These are phyloP conservation scores for Sporothrix brasiliensis DNA, from an alignment of 2,329 filamentous ascomycete species.

Conservation along the genomic window DNA sequence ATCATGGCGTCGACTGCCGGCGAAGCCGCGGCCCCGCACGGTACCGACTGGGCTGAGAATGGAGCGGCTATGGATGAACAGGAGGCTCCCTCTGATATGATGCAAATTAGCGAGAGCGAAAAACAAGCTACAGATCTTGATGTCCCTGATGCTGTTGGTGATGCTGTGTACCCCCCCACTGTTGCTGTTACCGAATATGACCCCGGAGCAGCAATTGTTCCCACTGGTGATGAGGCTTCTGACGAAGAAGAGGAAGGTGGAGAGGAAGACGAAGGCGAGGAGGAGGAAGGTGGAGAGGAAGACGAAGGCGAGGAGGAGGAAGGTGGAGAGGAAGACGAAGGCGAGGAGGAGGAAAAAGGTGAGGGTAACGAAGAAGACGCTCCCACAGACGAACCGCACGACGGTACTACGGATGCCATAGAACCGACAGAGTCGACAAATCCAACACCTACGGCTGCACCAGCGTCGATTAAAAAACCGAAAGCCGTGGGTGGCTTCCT, in stretches of 20 bases:
- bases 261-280: not conserved
- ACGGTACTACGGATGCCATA: too few species aligned
- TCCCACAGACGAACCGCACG: not conserved
- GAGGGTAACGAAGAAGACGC: not conserved
- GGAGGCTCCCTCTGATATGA: constrained; percentile 53
- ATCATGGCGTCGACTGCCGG: constrained; percentile 40
- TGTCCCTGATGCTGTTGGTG: constrained; percentile 53
- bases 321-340: not conserved
- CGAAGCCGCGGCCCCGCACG: constrained; percentile 37
- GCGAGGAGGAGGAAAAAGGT: not conserved
- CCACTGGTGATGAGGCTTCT: not conserved
- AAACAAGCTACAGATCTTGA: constrained; percentile 55
- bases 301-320: constrained; percentile 5
- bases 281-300: not conserved
- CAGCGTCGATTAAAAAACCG: constrained; percentile 56
- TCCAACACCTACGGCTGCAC: constrained; percentile 40
- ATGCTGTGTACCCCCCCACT: constrained; percentile 44
- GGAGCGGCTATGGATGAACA: constrained; percentile 60
- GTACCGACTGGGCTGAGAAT: constrained; percentile 47
- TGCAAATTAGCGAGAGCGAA: constrained; percentile 59
- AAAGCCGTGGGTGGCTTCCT: constrained; percentile 64
- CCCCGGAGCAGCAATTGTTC: constrained; percentile 43
- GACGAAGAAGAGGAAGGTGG: constrained; percentile 1
- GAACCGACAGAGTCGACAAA: constrained; percentile 36
- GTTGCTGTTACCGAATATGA: constrained; percentile 57